phyloP scores from a whole-genome alignment of 208 protist genomes.

The Trypanosomatidae sp. region DNA sequence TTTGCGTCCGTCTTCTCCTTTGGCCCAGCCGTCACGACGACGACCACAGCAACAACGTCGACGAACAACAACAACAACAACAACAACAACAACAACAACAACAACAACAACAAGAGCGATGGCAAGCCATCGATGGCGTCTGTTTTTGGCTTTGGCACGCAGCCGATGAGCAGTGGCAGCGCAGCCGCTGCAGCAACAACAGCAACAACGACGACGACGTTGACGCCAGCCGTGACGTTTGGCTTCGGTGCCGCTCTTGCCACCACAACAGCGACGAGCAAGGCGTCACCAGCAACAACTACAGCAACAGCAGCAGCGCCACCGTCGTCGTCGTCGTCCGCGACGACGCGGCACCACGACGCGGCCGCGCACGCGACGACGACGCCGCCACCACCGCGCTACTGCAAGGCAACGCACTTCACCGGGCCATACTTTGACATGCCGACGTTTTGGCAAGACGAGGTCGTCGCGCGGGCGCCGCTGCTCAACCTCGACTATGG shows the following conservation, averaged over 20 bases:
- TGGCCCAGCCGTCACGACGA: neutral
- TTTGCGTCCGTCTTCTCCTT: too few species aligned
- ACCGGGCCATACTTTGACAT: slow-evolving; percentile 72
- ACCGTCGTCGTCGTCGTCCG: slow-evolving; percentile 1
- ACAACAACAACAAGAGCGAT: neutral
- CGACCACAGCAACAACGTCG: neutral
- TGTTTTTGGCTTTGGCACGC: too few species aligned
- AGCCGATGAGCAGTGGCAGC: too few species aligned
- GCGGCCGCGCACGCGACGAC: slow-evolving; percentile 4
- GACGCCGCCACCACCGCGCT: slow-evolving; percentile 12
- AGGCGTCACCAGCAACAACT: neutral
- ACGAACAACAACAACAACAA: slow-evolving; percentile 3
- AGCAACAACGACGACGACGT: neutral
- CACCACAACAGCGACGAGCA: slow-evolving; percentile 1
- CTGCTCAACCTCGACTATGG: slow-evolving; percentile 77
- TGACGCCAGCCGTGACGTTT: slow-evolving; percentile 1
- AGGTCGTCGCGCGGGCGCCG: slow-evolving; percentile 52
- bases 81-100: neutral
- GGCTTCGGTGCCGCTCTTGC: slow-evolving; percentile 8
- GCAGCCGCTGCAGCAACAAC: too few species aligned
- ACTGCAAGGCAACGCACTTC: slow-evolving; percentile 58
- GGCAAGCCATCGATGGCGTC: too few species aligned
- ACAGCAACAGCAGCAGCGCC: neutral
- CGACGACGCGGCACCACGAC: neutral
- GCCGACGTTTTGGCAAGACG: slow-evolving; percentile 64